Conservation (phyloP, 139 green algal genomes). For the Closterium sp. region DNA sequence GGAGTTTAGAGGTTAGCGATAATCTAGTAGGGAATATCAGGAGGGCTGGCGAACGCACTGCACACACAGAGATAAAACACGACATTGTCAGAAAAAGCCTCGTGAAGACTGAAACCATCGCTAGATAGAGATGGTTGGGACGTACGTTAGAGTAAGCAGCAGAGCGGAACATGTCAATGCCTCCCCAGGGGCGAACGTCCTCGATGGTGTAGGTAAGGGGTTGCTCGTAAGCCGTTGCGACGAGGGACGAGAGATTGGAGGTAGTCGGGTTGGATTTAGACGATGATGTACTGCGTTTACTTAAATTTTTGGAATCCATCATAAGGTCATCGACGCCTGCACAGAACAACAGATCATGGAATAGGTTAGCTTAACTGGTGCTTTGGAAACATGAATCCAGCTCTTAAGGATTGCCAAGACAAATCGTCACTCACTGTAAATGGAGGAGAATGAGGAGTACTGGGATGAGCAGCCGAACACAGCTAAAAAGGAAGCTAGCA, state of each 20-base stretch:
- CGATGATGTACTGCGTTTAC: slow-evolving; percentile 13
- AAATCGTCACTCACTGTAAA: neutral
- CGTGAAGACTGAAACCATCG: neutral
- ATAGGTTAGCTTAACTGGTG: neutral
- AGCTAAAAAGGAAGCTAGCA: neutral
- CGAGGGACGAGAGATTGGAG: too few species aligned
- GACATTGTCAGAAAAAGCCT: slow-evolving; percentile 4
- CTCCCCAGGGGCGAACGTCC: slow-evolving; percentile 39
- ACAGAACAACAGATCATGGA: neutral
- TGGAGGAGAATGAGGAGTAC: neutral
- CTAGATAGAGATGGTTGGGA: neutral
- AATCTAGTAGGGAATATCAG: slow-evolving; percentile 27
- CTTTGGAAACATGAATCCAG: neutral
- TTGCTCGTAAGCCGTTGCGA: slow-evolving; percentile 31
- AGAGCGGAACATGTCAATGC: slow-evolving; percentile 43
- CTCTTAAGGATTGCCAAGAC: neutral
- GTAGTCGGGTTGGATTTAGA: too few species aligned
- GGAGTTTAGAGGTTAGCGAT: too few species aligned
- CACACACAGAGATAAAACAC: neutral
- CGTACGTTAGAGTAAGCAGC: slow-evolving; percentile 50
- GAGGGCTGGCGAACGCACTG: slow-evolving; percentile 45
- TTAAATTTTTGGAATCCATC: slow-evolving; percentile 33
- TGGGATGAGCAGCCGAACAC: neutral
- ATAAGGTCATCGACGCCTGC: slow-evolving; percentile 29
- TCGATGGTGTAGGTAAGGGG: slow-evolving; percentile 38